Conservation (phyloP, 1,284 basidiomycete genomes). For the Sanghuangporus baumii region DNA sequence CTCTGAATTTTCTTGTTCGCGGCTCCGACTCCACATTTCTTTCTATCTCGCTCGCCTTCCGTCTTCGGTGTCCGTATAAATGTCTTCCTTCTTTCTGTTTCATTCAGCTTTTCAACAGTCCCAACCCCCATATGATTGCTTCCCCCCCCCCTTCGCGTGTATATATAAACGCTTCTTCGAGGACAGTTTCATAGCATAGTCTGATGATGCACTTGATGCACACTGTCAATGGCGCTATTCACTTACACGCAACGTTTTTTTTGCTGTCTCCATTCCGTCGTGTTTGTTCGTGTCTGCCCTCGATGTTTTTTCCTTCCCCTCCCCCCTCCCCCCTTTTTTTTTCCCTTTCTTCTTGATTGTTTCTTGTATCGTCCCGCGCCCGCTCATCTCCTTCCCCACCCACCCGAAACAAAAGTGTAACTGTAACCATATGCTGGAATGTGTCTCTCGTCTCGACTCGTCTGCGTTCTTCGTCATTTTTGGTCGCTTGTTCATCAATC, state of each 20-base stretch:
- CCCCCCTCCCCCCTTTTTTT: not conserved
- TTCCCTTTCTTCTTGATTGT: not conserved
- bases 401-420: not conserved
- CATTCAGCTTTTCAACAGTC: not conserved
- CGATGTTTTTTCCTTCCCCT: not conserved
- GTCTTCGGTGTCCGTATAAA: constrained; percentile 9
- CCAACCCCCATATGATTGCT: not conserved
- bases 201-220: not conserved
- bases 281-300: not conserved
- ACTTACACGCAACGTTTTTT: not conserved
- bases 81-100: not conserved
- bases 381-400: not conserved
- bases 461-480: not conserved
- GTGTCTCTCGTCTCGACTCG: not conserved
- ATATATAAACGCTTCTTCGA: not conserved
- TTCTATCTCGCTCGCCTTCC: not conserved
- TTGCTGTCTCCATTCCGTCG: not conserved
- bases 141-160: not conserved
- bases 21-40: constrained; percentile 9
- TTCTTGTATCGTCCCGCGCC: not conserved
- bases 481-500: not conserved
- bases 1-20: not conserved
- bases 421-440: constrained; percentile 8
- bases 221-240: not conserved
- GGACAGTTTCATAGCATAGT: not conserved